Percentiles rank a stretch among this genome's conserved stretches.
phyloP scores from a whole-genome alignment of 805 yeast species.

The Candida anglica region DNA sequence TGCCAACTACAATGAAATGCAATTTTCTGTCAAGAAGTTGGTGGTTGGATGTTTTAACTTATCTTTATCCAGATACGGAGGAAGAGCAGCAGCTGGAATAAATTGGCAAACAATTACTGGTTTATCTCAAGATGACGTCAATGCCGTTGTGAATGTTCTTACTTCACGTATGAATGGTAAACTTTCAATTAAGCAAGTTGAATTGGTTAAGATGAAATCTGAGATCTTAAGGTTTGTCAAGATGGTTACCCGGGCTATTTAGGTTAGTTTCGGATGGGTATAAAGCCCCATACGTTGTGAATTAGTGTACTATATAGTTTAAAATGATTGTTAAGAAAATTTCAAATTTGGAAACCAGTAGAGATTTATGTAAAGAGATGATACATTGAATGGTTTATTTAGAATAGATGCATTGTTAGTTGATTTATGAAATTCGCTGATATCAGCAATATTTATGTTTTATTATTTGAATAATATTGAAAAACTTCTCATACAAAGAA shows the following conservation, averaged over 20 bases:
- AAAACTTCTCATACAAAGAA: no score
- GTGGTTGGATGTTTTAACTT: constrained; percentile 40
- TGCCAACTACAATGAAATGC: constrained; percentile 42
- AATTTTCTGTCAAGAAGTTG: constrained; percentile 35
- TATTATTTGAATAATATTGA: no score
- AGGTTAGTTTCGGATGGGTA: constrained; percentile 4
- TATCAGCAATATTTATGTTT: no score
- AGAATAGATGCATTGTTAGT: no score
- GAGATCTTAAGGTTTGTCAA: constrained; percentile 41
- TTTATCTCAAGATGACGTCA: constrained; percentile 30
- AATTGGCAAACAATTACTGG: constrained; percentile 38
- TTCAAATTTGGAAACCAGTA: no score
- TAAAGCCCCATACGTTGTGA: no score
- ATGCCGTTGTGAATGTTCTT: constrained; percentile 29
- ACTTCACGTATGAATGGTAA: constrained; percentile 39
- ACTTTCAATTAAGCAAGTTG: constrained; percentile 32
- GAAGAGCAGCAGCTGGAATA: constrained; percentile 13
- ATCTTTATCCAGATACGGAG: no score
- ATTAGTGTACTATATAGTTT: constrained; percentile 4
- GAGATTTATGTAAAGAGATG: no score
- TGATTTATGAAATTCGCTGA: no score
- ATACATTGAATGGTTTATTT: no score
- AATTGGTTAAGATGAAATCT: constrained; percentile 30
- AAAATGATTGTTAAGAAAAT: constrained; percentile 1
- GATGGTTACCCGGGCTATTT: constrained; percentile 31